Evolutionary conservation across 2,329 filamentous ascomycete species (phyloP).

Genomic region (Penicillium rolfsii): DNA sequence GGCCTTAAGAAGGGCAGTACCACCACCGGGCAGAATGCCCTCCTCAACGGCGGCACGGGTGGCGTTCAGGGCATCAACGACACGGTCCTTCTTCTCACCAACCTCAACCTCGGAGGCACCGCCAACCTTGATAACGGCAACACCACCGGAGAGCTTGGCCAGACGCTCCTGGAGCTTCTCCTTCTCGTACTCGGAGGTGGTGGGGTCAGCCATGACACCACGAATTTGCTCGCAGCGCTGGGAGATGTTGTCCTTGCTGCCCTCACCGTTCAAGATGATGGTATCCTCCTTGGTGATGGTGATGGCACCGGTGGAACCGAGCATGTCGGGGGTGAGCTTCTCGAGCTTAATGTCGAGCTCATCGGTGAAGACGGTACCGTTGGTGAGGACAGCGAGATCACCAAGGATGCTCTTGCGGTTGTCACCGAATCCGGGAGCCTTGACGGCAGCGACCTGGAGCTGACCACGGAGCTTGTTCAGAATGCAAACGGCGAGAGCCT

Average conservation of each 20-base stretch:
- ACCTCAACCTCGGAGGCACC: constrained; percentile 98
- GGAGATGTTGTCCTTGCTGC: constrained; percentile 87
- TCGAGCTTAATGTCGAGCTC: constrained; percentile 99
- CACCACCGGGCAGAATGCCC: constrained; percentile 97
- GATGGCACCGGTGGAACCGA: constrained; percentile 95
- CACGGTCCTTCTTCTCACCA: constrained; percentile 99
- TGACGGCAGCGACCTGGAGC: constrained; percentile 97
- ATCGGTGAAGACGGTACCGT: constrained; percentile 95
- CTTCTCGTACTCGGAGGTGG: constrained; percentile 98
- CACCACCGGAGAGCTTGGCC: constrained; percentile 97
- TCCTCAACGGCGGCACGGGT: constrained; percentile 98
- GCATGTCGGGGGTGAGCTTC: constrained; percentile 94
- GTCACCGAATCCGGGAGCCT: constrained; percentile 98
- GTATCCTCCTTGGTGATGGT: constrained; percentile 99
- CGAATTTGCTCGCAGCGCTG: constrained; percentile 99
- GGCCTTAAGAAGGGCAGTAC: constrained; percentile 97
- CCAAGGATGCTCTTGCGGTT: constrained; percentile 99
- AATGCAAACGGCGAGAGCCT: constrained; percentile 97
- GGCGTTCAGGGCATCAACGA: constrained; percentile 96
- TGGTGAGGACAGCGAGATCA: constrained; percentile 92
- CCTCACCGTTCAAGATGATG: constrained; percentile 96
- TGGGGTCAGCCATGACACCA: constrained; percentile 90
- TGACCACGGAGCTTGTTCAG: constrained; percentile 99
- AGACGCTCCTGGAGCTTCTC: constrained; percentile 99
- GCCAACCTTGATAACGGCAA: constrained; percentile 99